These are phyloP conservation scores for Magnusiomyces fungicola DNA, from an alignment of 1,139 yeast genomes.

Conservation along the genomic window DNA sequence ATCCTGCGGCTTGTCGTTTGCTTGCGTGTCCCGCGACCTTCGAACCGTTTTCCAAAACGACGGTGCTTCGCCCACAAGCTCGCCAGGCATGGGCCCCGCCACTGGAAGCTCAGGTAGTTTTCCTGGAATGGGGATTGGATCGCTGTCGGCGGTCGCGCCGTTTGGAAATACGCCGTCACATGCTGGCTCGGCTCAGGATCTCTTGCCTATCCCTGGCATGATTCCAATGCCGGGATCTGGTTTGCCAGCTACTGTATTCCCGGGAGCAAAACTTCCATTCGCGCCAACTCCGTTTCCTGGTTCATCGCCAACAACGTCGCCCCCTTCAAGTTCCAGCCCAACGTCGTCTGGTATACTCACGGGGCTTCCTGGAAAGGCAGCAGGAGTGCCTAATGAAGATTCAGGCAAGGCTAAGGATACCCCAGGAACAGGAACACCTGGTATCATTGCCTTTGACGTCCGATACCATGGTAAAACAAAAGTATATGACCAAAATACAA, in stretches of 20 bases:
- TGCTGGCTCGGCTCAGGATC: conserved; percentile 17
- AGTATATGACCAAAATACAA: conserved; percentile 20
- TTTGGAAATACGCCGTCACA: neutral
- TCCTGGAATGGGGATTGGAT: neutral
- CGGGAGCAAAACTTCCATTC: neutral
- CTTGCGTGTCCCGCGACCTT: conserved; percentile 40
- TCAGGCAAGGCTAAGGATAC: too few species aligned
- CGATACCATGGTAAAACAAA: conserved; percentile 72
- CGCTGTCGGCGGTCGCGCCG: neutral
- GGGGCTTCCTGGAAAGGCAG: too few species aligned
- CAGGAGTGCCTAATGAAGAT: too few species aligned
- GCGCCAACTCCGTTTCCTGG: too few species aligned
- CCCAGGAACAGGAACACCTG: conserved; percentile 18
- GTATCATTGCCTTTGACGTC: conserved; percentile 53
- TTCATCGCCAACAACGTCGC: too few species aligned
- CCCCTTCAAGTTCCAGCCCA: too few species aligned
- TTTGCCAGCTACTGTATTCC: conserved; percentile 4
- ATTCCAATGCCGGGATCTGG: conserved; percentile 7
- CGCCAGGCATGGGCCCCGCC: conserved; percentile 13
- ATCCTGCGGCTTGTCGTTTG: conserved; percentile 75
- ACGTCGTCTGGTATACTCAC: too few species aligned
- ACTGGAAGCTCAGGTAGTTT: neutral
- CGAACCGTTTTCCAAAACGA: conserved; percentile 26
- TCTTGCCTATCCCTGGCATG: conserved; percentile 8
- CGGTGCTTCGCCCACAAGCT: conserved; percentile 10